Evolutionary conservation across 2,329 filamentous ascomycete species (phyloP).

Genomic region (Pseudogymnoascus sp.): DNA sequence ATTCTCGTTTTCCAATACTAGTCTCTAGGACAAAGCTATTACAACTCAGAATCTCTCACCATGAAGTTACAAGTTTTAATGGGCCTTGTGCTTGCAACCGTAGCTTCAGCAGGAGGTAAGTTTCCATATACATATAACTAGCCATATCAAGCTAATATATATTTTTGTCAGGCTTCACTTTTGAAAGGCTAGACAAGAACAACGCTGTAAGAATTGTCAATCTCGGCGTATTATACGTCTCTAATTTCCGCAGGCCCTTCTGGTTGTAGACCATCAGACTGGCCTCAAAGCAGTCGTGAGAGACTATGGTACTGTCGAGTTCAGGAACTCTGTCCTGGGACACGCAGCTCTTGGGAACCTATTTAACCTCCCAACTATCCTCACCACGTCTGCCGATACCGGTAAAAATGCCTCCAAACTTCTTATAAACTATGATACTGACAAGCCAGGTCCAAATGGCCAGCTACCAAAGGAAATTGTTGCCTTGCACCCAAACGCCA

Average conservation of each 20-base stretch:
- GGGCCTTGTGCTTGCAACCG: background rate
- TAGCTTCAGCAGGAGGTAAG: constrained; percentile 1
- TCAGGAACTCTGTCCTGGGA: constrained; percentile 57
- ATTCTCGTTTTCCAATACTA: background rate
- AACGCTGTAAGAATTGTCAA: constrained; percentile 21
- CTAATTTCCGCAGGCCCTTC: constrained; percentile 34
- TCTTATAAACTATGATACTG: background rate
- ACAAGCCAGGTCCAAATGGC: constrained; percentile 54
- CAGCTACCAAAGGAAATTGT: constrained; percentile 61
- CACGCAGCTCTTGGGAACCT: constrained; percentile 57
- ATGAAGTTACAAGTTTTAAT: constrained; percentile 11
- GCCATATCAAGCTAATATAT: background rate
- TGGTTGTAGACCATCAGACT: constrained; percentile 53
- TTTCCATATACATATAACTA: background rate
- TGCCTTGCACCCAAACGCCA: constrained; percentile 57
- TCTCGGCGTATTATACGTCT: background rate
- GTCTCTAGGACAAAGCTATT: background rate
- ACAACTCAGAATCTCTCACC: background rate
- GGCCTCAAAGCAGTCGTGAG: constrained; percentile 52
- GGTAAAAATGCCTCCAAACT: constrained; percentile 24
- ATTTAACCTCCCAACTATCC: constrained; percentile 59
- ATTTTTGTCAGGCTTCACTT: constrained; percentile 17
- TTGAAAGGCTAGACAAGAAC: constrained; percentile 31
- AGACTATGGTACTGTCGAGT: constrained; percentile 59
- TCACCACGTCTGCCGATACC: constrained; percentile 61